Percentiles rank a stretch among this genome's conserved stretches.
Conservation (phyloP, 2,329 filamentous ascomycete genomes). For the Phoma sp. region DNA sequence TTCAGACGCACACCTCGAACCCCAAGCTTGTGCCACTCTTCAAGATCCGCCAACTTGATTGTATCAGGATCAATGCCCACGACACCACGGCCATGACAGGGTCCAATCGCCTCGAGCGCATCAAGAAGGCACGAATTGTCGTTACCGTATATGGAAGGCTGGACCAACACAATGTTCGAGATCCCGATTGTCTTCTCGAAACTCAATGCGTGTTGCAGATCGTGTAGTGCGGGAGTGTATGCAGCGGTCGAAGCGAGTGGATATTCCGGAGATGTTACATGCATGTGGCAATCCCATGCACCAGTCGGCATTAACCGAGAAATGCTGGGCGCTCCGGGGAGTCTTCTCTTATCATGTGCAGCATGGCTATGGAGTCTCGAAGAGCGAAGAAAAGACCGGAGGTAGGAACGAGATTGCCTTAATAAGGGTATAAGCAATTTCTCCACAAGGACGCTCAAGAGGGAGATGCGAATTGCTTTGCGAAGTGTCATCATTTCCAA, state of each 20-base stretch:
- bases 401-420: too few species aligned
- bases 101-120: constrained; percentile 59
- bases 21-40: neutral
- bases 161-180: constrained; percentile 63
- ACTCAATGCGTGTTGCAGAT: constrained; percentile 61
- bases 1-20: neutral
- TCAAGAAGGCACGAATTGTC: constrained; percentile 68
- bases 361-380: too few species aligned
- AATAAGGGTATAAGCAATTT: too few species aligned
- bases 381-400: too few species aligned
- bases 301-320: constrained; percentile 47
- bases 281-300: constrained; percentile 71
- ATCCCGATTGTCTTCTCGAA: constrained; percentile 33
- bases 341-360: too few species aligned
- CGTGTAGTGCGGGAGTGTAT: constrained; percentile 61
- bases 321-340: too few species aligned
- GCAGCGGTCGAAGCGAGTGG: constrained; percentile 57
- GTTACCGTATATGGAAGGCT: constrained; percentile 67
- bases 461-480: too few species aligned
- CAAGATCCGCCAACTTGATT: neutral
- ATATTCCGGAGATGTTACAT: constrained; percentile 65
- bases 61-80: constrained; percentile 59
- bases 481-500: too few species aligned
- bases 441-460: too few species aligned
- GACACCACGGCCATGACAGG: constrained; percentile 61